These are phyloP conservation scores for Alternaria viburni DNA, from an alignment of 2,329 filamentous ascomycete species.

Conservation along the genomic window DNA sequence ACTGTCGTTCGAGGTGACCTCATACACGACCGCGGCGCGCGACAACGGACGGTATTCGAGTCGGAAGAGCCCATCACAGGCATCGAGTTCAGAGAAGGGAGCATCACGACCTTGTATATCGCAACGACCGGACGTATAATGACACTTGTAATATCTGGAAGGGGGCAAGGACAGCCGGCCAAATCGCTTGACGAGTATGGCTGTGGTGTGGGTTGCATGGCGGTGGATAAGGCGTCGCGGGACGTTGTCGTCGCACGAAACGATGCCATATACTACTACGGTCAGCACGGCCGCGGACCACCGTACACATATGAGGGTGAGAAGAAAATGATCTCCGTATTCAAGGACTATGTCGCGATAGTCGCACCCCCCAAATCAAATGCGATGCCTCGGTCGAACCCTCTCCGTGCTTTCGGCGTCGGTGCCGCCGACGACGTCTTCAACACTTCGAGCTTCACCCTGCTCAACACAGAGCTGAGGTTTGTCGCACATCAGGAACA, in stretches of 20 bases:
- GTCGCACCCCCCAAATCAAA: conserved; percentile 76
- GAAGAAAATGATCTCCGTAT: conserved; percentile 81
- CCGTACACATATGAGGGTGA: conserved; percentile 90
- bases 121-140: conserved; percentile 88
- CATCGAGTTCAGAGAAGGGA: conserved; percentile 73
- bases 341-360: conserved; percentile 84
- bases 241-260: conserved; percentile 92
- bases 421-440: conserved; percentile 78
- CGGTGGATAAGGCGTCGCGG: conserved; percentile 76
- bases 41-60: conserved; percentile 93
- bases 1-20: conserved; percentile 92
- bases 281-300: conserved; percentile 80
- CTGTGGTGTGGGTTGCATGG: conserved; percentile 95
- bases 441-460: conserved; percentile 83
- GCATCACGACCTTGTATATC: conserved; percentile 81
- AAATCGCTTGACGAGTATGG: conserved; percentile 88
- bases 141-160: conserved; percentile 84
- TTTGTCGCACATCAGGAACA: conserved; percentile 90
- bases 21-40: conserved; percentile 92
- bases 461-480: conserved; percentile 90
- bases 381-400: conserved; percentile 61
- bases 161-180: conserved; percentile 86
- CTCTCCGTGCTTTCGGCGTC: conserved; percentile 75
- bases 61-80: conserved; percentile 96
- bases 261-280: conserved; percentile 95